phyloP scores from a whole-genome alignment of 805 yeast genomes.

The Danielozyma ontarioensis region DNA sequence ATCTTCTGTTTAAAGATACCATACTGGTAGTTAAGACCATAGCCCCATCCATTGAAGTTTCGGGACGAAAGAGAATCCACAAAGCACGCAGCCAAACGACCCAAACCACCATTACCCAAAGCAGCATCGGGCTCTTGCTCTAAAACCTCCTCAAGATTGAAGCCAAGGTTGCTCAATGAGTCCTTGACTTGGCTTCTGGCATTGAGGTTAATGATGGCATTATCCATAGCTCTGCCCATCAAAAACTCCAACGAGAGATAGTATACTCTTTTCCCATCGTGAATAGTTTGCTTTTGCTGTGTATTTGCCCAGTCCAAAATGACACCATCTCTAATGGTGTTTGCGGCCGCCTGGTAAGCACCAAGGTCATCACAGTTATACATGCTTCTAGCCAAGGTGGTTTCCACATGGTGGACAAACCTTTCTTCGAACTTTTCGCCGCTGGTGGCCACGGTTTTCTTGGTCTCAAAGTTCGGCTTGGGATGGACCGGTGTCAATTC shows the following conservation, averaged over 20 bases:
- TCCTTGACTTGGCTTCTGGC: conserved; percentile 52
- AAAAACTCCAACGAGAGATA: conserved; percentile 83
- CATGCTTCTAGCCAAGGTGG: conserved; percentile 84
- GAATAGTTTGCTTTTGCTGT: conserved; percentile 80
- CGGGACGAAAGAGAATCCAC: conserved; percentile 83
- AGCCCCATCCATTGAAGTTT: conserved; percentile 94
- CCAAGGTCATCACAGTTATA: conserved; percentile 90
- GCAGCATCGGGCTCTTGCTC: conserved; percentile 92
- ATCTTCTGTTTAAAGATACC: conserved; percentile 90
- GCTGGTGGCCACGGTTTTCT: conserved; percentile 17
- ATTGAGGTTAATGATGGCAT: conserved; percentile 79
- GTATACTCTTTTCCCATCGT: conserved; percentile 81
- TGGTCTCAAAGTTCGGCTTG: conserved; percentile 15
- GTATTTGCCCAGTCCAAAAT: conserved; percentile 89
- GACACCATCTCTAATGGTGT: conserved; percentile 71
- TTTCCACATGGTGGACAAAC: conserved; percentile 84
- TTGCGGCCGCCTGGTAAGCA: conserved; percentile 86
- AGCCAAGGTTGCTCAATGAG: conserved; percentile 65
- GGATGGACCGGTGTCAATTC: no score
- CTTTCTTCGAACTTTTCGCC: conserved; percentile 58
- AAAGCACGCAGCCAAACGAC: conserved; percentile 92
- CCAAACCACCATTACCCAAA: conserved; percentile 92
- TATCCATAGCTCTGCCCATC: conserved; percentile 94
- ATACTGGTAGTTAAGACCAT: conserved; percentile 87
- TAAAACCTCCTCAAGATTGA: conserved; percentile 79